Base-by-base conservation (phyloP, 2,329 filamentous ascomycete genomes). In the Cladophialophora yegresii region DNA sequence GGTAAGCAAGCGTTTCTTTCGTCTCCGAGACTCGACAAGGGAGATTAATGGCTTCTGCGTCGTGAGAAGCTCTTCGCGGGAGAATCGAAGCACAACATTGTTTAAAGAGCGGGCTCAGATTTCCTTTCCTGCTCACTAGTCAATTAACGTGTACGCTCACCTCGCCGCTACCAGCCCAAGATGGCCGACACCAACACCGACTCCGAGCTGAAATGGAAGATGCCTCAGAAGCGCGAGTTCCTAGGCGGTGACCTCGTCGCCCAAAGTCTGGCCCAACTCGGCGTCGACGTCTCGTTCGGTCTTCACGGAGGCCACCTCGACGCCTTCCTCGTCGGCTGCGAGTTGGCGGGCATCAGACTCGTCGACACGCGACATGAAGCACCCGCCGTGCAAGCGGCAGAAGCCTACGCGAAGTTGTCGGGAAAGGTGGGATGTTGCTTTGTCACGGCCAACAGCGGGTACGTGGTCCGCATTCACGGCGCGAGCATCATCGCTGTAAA, bases 381-480 rank as follows among this genome's bases (percentile, higher is more conserved):
- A 0, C 78, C 77, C 13, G 80, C 80, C 12, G 78, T 82, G 2
- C 79, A 82, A 68, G 80, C 80, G 7, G 80, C 80, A 0, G 79
- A 82, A 68, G 77, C 76, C 7, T 81, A 81, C 69, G 73, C 78
- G 1, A 81, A 79, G 66, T 71, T 81, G 51, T 76, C 73, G n/a
- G 75, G 75, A 1, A 79, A 78, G 61, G 75, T 78, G 9, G 80
- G 78, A 9, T 76, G 77, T n/a, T 79, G 77, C 62, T 82, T 82
- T 61, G 76, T 82, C 1, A 82, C 80, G 10, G 79, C 80, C 0
- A 82, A 82, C 57, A 81, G 79, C 65, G 79, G 79, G 79, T 80
- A 65, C 61, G 76, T 60, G 3, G 4, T 45, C 32, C 33, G 4
- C 26, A n/a, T n/a, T n/a, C 26, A 28, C 26, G 26, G 26, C 26